A percentile compares a stretch with the other conserved stretches of the same genome.
Conservation (phyloP, 1,284 basidiomycete species). For the Pisolithus thermaeus region DNA sequence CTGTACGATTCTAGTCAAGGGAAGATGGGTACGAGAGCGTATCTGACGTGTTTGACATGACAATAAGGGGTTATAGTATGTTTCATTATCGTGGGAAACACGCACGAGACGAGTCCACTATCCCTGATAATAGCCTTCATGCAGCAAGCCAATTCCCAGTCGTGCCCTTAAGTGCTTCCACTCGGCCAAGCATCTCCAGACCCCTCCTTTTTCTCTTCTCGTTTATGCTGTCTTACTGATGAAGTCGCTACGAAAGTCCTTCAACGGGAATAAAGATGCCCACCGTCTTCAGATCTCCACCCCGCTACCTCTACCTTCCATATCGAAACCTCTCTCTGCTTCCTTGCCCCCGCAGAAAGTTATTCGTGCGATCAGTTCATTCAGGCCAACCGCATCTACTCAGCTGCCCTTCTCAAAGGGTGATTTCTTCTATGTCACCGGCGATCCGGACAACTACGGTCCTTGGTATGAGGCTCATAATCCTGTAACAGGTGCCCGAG, state of each 20-base stretch:
- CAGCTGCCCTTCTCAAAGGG: conserved; percentile 91
- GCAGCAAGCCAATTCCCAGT: conserved; percentile 4
- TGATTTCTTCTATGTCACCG: conserved; percentile 96
- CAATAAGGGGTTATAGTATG: conserved; percentile 5
- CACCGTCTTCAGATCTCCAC: conserved; percentile 60
- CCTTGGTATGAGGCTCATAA: conserved; percentile 87
- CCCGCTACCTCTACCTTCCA: conserved; percentile 53
- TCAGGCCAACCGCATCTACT: conserved; percentile 73
- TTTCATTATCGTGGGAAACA: conserved; percentile 12
- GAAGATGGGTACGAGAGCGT: neutral
- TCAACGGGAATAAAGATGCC: conserved; percentile 61
- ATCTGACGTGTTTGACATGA: neutral
- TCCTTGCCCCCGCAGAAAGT: conserved; percentile 91
- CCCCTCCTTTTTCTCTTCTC: conserved; percentile 8
- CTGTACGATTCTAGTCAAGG: no score
- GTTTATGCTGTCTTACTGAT: conserved; percentile 39
- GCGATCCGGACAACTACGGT: conserved; percentile 55
- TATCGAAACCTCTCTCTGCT: conserved; percentile 64
- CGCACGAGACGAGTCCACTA: neutral
- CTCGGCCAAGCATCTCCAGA: conserved; percentile 1
- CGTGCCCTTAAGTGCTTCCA: neutral
- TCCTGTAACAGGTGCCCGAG: conserved; percentile 86
- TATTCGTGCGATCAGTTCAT: conserved; percentile 76
- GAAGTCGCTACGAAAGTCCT: conserved; percentile 84
- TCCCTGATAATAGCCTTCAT: neutral